These are phyloP conservation scores for Malus fusca DNA, from an alignment of 306 rosid genomes.

Conservation along the genomic window DNA sequence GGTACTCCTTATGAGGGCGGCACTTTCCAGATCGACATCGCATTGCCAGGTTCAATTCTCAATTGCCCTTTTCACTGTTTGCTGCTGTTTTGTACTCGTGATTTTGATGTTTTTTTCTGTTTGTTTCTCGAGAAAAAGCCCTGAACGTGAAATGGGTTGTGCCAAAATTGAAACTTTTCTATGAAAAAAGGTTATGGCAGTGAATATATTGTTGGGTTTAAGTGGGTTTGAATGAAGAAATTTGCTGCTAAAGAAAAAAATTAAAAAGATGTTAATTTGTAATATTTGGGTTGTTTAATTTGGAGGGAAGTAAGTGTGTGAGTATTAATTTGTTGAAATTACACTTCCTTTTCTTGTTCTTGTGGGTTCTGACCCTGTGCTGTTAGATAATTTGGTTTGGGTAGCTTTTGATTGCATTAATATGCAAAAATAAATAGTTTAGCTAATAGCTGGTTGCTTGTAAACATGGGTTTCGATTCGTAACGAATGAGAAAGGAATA, in stretches of 20 bases:
- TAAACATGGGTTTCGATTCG: neutral
- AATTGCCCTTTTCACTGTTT: neutral
- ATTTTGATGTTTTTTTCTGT: neutral
- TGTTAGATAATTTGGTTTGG: neutral
- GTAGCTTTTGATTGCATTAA: neutral
- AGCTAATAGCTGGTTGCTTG: neutral
- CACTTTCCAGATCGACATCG: conserved; percentile 77
- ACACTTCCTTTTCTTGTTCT: neutral
- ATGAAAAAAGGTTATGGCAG: neutral
- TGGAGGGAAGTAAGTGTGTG: neutral
- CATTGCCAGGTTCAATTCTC: conserved; percentile 54
- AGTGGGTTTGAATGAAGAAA: neutral
- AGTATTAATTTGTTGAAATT: neutral
- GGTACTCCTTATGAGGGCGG: conserved; percentile 94
- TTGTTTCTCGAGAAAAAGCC: neutral
- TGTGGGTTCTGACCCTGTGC: neutral
- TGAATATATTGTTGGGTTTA: neutral
- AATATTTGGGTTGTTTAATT: neutral
- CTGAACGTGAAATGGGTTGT: neutral
- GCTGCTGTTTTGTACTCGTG: neutral
- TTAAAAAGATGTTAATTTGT: neutral
- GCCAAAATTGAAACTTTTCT: neutral
- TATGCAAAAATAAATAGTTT: neutral
- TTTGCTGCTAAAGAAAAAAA: neutral
- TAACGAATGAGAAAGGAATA: neutral